A percentile compares a stretch with the other conserved stretches of the same genome.
Evolutionary conservation across 2,329 filamentous ascomycete species (phyloP).

Genomic region (Zasmidium angulare): DNA sequence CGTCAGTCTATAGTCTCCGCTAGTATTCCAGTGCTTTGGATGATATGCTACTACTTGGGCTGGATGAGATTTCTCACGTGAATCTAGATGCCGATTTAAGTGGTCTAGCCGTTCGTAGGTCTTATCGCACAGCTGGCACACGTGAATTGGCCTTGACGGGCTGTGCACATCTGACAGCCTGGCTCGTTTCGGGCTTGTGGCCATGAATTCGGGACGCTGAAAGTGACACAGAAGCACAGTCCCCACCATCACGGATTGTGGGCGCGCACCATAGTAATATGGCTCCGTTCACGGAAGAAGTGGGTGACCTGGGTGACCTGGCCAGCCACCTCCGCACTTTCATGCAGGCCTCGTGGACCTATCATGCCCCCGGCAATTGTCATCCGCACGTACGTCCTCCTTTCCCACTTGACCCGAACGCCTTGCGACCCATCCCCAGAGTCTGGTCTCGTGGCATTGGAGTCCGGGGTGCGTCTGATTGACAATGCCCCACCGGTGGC

Average conservation of each 20-base stretch:
- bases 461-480: neutral
- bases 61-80: constrained; percentile 22
- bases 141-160: constrained; percentile 5
- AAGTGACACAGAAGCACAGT: neutral
- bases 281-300: neutral
- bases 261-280: constrained; percentile 1
- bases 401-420: neutral
- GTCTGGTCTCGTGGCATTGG: neutral
- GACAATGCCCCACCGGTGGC: neutral
- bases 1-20: neutral
- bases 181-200: constrained; percentile 1
- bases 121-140: constrained; percentile 32
- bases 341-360: neutral
- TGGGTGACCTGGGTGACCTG: neutral
- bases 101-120: constrained; percentile 34
- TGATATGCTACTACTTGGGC: neutral
- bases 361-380: neutral
- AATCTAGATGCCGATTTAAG: constrained; percentile 34
- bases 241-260: constrained; percentile 1
- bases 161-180: neutral
- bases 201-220: neutral
- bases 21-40: no score
- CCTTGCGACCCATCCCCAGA: neutral
- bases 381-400: neutral
- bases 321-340: neutral